phyloP scores from a whole-genome alignment of 257 asterid species.

The Solanum raphanifolium region DNA sequence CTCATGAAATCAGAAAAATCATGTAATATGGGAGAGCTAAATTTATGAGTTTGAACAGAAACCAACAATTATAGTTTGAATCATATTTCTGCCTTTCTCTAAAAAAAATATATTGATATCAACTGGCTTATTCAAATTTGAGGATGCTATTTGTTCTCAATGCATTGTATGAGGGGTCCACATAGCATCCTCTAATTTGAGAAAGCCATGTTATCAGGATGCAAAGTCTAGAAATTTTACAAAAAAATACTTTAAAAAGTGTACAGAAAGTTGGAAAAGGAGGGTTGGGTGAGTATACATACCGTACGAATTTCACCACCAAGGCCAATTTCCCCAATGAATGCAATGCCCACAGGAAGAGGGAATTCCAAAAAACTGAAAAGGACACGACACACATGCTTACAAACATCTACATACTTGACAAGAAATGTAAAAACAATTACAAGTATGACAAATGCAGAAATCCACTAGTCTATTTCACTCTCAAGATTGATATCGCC shows the following conservation, averaged over 20 bases:
- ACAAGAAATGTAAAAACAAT: neutral
- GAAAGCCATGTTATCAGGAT: neutral
- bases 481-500: neutral
- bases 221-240: neutral
- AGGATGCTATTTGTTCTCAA: neutral
- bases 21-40: neutral
- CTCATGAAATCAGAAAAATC: neutral
- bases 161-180: neutral
- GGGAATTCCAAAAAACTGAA: conserved; percentile 89
- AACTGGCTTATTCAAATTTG: neutral
- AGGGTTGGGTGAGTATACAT: conserved; percentile 5
- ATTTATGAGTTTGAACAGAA: neutral
- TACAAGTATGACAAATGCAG: neutral
- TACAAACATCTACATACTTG: neutral
- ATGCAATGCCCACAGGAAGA: conserved; percentile 73
- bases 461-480: neutral
- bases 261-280: neutral
- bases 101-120: neutral
- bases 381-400: neutral
- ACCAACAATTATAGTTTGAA: neutral
- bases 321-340: conserved; percentile 88
- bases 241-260: neutral
- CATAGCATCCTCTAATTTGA: neutral
- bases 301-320: conserved; percentile 87
- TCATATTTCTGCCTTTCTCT: neutral